Evolutionary conservation across 208 protist genomes (phyloP), one percentile per base, ranked within the genome.

Genomic region (Trypanosoma brucei): DNA sequence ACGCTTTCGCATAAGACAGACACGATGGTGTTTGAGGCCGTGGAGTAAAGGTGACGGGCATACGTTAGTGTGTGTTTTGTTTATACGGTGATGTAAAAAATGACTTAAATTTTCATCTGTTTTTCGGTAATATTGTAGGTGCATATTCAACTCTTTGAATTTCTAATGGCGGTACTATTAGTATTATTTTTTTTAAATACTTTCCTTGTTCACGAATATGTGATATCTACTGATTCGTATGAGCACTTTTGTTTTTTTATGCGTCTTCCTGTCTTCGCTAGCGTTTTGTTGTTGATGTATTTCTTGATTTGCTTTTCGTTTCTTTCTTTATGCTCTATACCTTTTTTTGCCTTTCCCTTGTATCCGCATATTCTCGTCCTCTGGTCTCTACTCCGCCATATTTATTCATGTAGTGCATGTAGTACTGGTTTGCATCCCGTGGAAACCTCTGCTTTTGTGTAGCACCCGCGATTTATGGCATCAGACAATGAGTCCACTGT

Each of bases 1-100:
- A 76, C 36, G 9, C 73, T 85, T 48, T 61, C 60, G 3, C 49
- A 68, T 33, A 67, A 56, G 50, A 59, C 48, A 4, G 62, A 77
- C 54, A 70, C 56, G 55, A 48, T 85, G 49, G 57, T 65, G 56
- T 81, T 73, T 63, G 62, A 45, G 6, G 42, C 50, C 34, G 46
- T 8, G 31, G 49, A 67, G 46, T 54, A n/a, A 54, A 7, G 7
- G 11, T 34, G 50, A 22, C 0, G 22, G 22, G 22, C 22, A 22
- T 22, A 22, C 22, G 22, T 22, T 22, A 22, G 22, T 22, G 22
- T 22, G 22, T 22, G 22, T 22, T 22, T 22, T 22, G 22, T 22
- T 22, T 22, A 22, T 22, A 22, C 22, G 22, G 22, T 22, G 22
- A 22, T 22, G 22, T 22, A 22, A 22, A 22, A 22, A 22, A 22